Conservation (phyloP, 2,329 filamentous ascomycete species). For the Cyphellophora europaea region DNA sequence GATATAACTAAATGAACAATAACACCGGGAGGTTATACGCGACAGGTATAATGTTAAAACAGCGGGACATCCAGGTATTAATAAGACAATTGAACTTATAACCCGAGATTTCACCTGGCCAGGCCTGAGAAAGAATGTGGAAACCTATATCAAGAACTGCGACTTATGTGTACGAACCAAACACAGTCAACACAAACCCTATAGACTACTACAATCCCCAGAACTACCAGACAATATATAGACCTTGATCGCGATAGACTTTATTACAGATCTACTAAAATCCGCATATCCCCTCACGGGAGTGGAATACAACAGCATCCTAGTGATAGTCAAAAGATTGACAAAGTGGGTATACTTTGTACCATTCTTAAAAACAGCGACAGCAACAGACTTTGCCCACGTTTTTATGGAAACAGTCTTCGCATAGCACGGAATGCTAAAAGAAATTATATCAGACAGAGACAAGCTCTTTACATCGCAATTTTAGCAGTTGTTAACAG, state of each 20-base stretch:
- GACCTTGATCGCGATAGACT: slow-evolving; percentile 6
- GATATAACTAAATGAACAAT: background rate
- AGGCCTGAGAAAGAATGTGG: slow-evolving; percentile 3
- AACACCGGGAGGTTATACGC: slow-evolving; percentile 1
- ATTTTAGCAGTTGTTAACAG: slow-evolving; percentile 5
- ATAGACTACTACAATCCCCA: slow-evolving; percentile 1
- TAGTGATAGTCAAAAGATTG: slow-evolving; percentile 5
- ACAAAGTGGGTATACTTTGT: slow-evolving; percentile 6
- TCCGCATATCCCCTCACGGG: background rate
- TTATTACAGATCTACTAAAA: slow-evolving; percentile 4
- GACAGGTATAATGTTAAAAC: slow-evolving; percentile 1
- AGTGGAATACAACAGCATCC: slow-evolving; percentile 5
- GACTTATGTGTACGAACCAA: slow-evolving; percentile 6
- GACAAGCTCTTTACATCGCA: slow-evolving; percentile 5
- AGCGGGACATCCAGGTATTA: slow-evolving; percentile 2
- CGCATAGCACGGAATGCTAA: slow-evolving; percentile 5
- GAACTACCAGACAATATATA: background rate
- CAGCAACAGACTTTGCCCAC: slow-evolving; percentile 3
- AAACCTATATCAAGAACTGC: slow-evolving; percentile 5
- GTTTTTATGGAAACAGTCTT: slow-evolving; percentile 6
- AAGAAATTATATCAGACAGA: slow-evolving; percentile 5
- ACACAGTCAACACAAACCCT: slow-evolving; percentile 3
- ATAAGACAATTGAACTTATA: slow-evolving; percentile 3
- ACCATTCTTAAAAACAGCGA: slow-evolving; percentile 2
- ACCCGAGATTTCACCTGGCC: slow-evolving; percentile 4